Evolutionary conservation across 1,139 yeast species (phyloP).

Genomic region (Blastobotrys indianensis): DNA sequence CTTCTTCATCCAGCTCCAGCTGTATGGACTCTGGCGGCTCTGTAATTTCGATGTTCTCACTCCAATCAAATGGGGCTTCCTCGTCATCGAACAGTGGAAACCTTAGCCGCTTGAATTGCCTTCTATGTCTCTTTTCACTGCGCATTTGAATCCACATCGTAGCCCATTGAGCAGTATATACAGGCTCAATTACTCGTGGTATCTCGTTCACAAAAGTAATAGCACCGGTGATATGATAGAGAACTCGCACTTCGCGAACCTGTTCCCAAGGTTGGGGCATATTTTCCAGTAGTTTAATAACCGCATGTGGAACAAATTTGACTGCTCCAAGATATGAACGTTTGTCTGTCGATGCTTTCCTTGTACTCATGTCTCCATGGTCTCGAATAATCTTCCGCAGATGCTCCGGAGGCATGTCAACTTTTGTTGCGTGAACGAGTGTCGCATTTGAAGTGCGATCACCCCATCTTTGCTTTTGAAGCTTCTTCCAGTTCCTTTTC

Average conservation of each 20-base stretch:
- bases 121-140: conserved; percentile 83
- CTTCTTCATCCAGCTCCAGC: conserved; percentile 55
- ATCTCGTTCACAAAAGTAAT: conserved; percentile 90
- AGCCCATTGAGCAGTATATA: conserved; percentile 94
- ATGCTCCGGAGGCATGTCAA: conserved; percentile 94
- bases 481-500: conserved; percentile 57
- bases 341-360: conserved; percentile 79
- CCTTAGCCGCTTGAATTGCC: conserved; percentile 83
- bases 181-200: conserved; percentile 89
- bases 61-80: conserved; percentile 84
- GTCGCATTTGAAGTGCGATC: conserved; percentile 38
- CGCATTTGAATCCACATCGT: conserved; percentile 90
- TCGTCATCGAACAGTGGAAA: conserved; percentile 98
- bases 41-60: conserved; percentile 66
- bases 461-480: conserved; percentile 53
- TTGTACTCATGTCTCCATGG: conserved; percentile 81
- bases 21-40: conserved; percentile 68
- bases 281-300: conserved; percentile 79
- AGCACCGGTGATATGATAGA: conserved; percentile 90
- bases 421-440: conserved; percentile 54
- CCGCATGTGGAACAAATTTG: conserved; percentile 94
- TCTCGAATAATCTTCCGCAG: conserved; percentile 75
- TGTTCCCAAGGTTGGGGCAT: conserved; percentile 99
- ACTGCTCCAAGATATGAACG: conserved; percentile 85
- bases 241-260: conserved; percentile 73